Percentiles rank a stretch among this genome's conserved stretches.
phyloP scores from a whole-genome alignment of 306 rosid genomes.

The Ammopiptanthus mongolicus region DNA sequence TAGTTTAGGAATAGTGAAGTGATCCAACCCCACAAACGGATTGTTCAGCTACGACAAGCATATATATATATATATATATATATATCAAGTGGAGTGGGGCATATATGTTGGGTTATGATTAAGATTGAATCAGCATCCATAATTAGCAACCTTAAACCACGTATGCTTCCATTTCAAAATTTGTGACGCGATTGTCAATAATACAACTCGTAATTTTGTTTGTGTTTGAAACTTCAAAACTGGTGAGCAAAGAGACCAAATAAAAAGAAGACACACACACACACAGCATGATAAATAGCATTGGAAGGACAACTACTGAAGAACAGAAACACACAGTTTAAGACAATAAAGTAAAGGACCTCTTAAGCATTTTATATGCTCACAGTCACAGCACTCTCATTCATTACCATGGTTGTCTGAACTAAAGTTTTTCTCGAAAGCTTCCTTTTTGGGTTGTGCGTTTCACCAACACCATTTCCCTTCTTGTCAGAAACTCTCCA shows the following conservation, averaged over 20 bases:
- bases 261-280: background rate
- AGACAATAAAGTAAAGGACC: slow-evolving; percentile 26
- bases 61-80: background rate
- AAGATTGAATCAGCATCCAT: slow-evolving; percentile 22
- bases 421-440: slow-evolving; percentile 18
- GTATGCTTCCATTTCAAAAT: background rate
- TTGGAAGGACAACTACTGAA: background rate
- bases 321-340: slow-evolving; percentile 25
- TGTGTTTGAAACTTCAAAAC: background rate
- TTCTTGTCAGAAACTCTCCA: slow-evolving; percentile 21
- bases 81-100: slow-evolving; percentile 27
- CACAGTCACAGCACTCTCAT: background rate
- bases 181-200: background rate
- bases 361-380: background rate
- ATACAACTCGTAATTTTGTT: background rate
- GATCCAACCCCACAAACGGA: slow-evolving; percentile 12
- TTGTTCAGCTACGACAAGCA: slow-evolving; percentile 26
- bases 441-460: slow-evolving; percentile 35
- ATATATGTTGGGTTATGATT: slow-evolving; percentile 26
- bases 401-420: background rate
- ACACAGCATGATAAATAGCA: slow-evolving; percentile 15
- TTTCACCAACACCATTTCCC: slow-evolving; percentile 13
- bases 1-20: slow-evolving; percentile 25
- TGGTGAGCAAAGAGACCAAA: background rate
- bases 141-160: slow-evolving; percentile 17